These are phyloP conservation scores for Neurospora sp. DNA, from an alignment of 495 filamentous ascomycete species.

Conservation along the genomic window DNA sequence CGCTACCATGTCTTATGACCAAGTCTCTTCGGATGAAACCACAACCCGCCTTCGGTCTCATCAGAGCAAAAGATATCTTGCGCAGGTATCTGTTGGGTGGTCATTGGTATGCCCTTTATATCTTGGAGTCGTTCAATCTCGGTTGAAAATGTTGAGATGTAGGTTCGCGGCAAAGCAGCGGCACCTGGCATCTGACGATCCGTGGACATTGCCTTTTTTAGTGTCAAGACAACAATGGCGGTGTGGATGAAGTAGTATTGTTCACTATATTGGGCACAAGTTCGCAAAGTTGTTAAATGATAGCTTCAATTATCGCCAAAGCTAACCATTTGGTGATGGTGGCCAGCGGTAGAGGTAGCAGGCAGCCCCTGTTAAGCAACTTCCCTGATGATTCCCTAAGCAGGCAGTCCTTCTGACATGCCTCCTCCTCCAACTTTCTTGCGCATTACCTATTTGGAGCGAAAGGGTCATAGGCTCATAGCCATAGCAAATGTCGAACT, in stretches of 20 bases:
- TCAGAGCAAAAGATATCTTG: not conserved
- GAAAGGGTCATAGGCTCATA: not conserved
- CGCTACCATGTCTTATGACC: not conserved
- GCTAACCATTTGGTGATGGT: not conserved
- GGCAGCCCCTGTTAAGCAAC: not conserved
- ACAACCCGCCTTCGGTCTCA: not conserved
- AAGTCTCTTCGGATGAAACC: not conserved
- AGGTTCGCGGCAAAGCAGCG: not conserved
- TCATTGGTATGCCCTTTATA: not conserved
- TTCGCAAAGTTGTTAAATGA: not conserved
- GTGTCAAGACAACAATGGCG: not conserved
- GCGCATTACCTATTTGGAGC: not conserved
- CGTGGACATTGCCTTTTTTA: not conserved
- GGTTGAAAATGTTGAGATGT: not conserved
- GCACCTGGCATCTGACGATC: not conserved
- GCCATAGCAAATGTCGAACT: not conserved
- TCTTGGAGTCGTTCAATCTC: not conserved
- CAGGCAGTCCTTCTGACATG: not conserved
- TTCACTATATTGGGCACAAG: not conserved
- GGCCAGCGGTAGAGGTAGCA: not conserved
- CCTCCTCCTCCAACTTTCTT: not conserved
- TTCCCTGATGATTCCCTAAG: not conserved
- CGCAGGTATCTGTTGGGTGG: not conserved
- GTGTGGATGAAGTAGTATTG: not conserved
- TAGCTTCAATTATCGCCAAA: not conserved